These are phyloP conservation scores for Angomonas deanei DNA, from an alignment of 208 protist genomes.

Conservation along the genomic window DNA sequence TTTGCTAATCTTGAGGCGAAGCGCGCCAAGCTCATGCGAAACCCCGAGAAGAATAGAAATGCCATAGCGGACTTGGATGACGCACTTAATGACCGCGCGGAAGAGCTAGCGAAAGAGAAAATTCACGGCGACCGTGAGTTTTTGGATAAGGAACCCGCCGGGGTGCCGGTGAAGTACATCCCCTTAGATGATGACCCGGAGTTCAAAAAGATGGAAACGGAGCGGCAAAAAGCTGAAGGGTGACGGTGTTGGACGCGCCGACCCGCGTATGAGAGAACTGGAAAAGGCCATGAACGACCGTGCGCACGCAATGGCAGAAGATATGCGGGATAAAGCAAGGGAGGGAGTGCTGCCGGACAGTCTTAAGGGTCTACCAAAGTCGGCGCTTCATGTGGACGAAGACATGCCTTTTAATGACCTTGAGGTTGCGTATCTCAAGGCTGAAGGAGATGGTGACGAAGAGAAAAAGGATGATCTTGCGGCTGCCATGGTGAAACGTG, in stretches of 20 bases:
- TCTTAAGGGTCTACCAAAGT: constrained; percentile 47
- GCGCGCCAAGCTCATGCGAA: constrained; percentile 47
- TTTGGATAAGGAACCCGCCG: constrained; percentile 59
- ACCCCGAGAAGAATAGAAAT: constrained; percentile 55
- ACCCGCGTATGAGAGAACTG: constrained; percentile 39
- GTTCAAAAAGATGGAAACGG: constrained; percentile 55
- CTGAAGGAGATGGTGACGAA: constrained; percentile 46
- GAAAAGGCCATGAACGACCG: constrained; percentile 67
- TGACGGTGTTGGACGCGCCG: constrained; percentile 20
- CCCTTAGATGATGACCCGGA: constrained; percentile 57
- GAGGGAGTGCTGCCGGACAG: constrained; percentile 31
- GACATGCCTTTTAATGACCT: constrained; percentile 69
- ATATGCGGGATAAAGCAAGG: constrained; percentile 19
- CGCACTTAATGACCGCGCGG: constrained; percentile 52
- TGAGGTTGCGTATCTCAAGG: constrained; percentile 53
- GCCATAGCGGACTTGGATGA: constrained; percentile 45
- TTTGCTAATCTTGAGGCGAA: constrained; percentile 64
- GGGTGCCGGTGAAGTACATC: constrained; percentile 51
- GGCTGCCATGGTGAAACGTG: constrained; percentile 63
- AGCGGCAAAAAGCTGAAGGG: constrained; percentile 48
- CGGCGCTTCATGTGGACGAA: constrained; percentile 57
- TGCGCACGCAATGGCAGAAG: constrained; percentile 41
- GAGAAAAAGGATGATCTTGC: constrained; percentile 37
- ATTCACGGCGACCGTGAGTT: constrained; percentile 62
- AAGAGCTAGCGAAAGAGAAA: constrained; percentile 68